These are phyloP conservation scores for Scorias spongiosa DNA, from an alignment of 2,329 filamentous ascomycete genomes.

Conservation along the genomic window DNA sequence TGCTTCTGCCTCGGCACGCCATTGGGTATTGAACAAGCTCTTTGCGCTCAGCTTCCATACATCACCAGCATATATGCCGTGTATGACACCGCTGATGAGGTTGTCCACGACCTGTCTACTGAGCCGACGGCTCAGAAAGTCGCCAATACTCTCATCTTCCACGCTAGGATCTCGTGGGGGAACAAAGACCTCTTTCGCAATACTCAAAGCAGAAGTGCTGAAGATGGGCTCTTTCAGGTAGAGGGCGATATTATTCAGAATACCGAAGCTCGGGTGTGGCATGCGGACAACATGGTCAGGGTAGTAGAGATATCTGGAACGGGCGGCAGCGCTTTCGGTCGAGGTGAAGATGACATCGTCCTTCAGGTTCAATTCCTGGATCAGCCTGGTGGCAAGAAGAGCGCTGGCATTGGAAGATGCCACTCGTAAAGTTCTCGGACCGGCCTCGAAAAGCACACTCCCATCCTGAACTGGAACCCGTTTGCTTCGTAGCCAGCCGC, in stretches of 20 bases:
- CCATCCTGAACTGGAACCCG: slow-evolving; percentile 45
- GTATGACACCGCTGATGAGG: slow-evolving; percentile 56
- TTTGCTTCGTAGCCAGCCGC: slow-evolving; percentile 71
- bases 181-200: slow-evolving; percentile 21
- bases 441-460: slow-evolving; percentile 63
- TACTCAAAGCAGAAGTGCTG: slow-evolving; percentile 25
- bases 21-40: slow-evolving; percentile 39
- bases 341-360: slow-evolving; percentile 41
- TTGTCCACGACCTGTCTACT: slow-evolving; percentile 50
- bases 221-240: slow-evolving; percentile 41
- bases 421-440: slow-evolving; percentile 60
- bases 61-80: slow-evolving; percentile 89
- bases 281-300: slow-evolving; percentile 62
- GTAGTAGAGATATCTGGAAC: slow-evolving; percentile 73
- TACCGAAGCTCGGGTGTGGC: slow-evolving; percentile 30
- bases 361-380: slow-evolving; percentile 41
- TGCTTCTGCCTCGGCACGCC: slow-evolving; percentile 33
- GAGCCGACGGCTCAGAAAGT: slow-evolving; percentile 44
- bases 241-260: slow-evolving; percentile 13
- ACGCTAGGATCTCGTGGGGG: slow-evolving; percentile 20
- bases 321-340: slow-evolving; percentile 35
- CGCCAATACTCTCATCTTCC: slow-evolving; percentile 56
- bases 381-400: slow-evolving; percentile 51
- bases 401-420: slow-evolving; percentile 33
- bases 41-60: slow-evolving; percentile 64